Evolutionary conservation across 2,329 filamentous ascomycete species (phyloP).

Genomic region (Lasiodiplodia sp.): DNA sequence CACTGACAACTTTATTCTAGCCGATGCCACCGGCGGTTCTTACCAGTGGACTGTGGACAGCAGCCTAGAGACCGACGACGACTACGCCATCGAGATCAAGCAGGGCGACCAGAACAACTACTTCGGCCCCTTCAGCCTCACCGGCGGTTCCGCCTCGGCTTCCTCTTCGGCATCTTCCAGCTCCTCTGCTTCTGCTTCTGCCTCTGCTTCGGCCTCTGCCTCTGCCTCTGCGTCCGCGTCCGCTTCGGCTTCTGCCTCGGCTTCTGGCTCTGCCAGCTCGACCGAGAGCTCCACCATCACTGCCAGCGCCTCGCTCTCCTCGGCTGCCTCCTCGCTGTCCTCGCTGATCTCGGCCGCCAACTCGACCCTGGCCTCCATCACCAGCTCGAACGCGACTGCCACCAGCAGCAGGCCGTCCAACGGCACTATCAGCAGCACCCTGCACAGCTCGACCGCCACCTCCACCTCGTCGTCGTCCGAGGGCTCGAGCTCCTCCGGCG

Average conservation of each 20-base stretch:
- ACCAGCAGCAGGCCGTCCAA: constrained; percentile 31
- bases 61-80: constrained; percentile 51
- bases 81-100: constrained; percentile 67
- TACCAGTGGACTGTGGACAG: constrained; percentile 61
- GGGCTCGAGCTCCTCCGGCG: constrained; percentile 33
- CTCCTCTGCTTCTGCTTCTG: constrained; percentile 54
- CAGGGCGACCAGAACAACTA: constrained; percentile 64
- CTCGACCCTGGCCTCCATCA: constrained; percentile 32
- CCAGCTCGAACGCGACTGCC: constrained; percentile 29
- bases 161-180: constrained; percentile 45
- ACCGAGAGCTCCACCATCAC: constrained; percentile 41
- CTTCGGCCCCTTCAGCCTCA: constrained; percentile 59
- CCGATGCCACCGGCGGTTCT: constrained; percentile 52
- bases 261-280: constrained; percentile 34
- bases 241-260: constrained; percentile 44
- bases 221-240: constrained; percentile 51
- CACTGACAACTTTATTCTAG: constrained; percentile 38
- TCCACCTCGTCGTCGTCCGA: constrained; percentile 36
- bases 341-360: constrained; percentile 40
- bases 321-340: constrained; percentile 39
- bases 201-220: constrained; percentile 52
- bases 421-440: constrained; percentile 32
- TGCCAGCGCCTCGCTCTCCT: constrained; percentile 39
- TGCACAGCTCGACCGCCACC: constrained; percentile 39
- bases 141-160: constrained; percentile 62